Evolutionary conservation across 208 protist species (phyloP).

Genomic region (Vickermania spadyakhi): DNA sequence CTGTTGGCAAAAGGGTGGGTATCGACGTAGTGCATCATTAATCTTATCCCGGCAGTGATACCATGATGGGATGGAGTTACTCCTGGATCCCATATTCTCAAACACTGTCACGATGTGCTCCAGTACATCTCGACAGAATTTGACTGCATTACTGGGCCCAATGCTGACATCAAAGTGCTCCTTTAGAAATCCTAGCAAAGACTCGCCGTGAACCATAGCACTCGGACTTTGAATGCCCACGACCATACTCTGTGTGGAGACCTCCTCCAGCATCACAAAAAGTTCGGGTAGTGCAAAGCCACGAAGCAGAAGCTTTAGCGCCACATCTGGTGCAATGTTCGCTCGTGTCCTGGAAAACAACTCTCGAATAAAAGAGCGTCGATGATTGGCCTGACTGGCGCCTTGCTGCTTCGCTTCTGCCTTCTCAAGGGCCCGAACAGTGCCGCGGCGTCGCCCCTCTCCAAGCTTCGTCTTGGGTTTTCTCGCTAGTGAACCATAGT

Average conservation of each 20-base stretch:
- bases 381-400: background rate
- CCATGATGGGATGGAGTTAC: conserved; percentile 6
- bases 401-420: background rate
- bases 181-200: conserved; percentile 44
- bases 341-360: conserved; percentile 35
- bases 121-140: conserved; percentile 26
- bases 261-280: conserved; percentile 52
- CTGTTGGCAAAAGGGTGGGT: conserved; percentile 21
- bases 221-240: conserved; percentile 33
- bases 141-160: conserved; percentile 32
- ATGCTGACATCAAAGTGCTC: conserved; percentile 43
- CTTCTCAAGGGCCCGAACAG: background rate
- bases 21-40: conserved; percentile 14
- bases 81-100: conserved; percentile 1
- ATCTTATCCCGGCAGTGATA: conserved; percentile 8
- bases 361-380: conserved; percentile 42
- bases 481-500: background rate
- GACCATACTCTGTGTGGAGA: conserved; percentile 43
- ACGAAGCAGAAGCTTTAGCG: conserved; percentile 34
- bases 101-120: background rate
- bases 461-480: background rate
- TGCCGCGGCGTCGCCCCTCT: background rate
- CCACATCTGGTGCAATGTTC: conserved; percentile 16
- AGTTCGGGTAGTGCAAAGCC: conserved; percentile 67
- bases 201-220: conserved; percentile 67